A percentile compares a stretch with the other conserved stretches of the same genome.
These are phyloP conservation scores for Huntiella decipiens DNA, from an alignment of 2,329 filamentous ascomycete genomes.

Conservation along the genomic window DNA sequence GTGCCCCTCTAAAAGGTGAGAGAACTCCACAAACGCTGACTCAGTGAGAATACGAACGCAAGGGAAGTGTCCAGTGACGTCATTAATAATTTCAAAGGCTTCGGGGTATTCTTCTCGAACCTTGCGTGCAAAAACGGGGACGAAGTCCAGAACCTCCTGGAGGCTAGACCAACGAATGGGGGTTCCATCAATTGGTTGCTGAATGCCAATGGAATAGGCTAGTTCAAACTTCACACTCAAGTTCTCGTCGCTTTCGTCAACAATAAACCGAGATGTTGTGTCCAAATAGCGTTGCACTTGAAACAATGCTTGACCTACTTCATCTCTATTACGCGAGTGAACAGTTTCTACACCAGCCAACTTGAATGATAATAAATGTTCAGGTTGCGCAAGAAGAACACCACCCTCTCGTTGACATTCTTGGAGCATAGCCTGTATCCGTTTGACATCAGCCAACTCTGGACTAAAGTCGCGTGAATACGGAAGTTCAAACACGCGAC, in stretches of 20 bases:
- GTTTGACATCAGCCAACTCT: conserved; percentile 19
- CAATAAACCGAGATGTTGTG: conserved; percentile 29
- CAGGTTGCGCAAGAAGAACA: conserved; percentile 41
- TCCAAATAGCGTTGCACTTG: conserved; percentile 26
- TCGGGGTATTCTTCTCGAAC: conserved; percentile 18
- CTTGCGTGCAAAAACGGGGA: conserved; percentile 18
- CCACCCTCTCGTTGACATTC: conserved; percentile 31
- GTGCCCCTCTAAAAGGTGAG: conserved; percentile 17
- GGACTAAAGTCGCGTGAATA: conserved; percentile 31
- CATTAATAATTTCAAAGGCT: conserved; percentile 24
- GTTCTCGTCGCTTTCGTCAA: conserved; percentile 49
- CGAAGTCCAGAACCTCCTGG: conserved; percentile 30
- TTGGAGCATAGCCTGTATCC: conserved; percentile 16
- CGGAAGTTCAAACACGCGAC: conserved; percentile 36
- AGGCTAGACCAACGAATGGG: conserved; percentile 37
- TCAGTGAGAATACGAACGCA: conserved; percentile 27
- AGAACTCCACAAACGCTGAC: conserved; percentile 12
- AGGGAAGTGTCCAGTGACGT: conserved; percentile 23
- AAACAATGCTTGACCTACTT: conserved; percentile 19
- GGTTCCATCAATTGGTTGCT: conserved; percentile 29
- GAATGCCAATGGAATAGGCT: conserved; percentile 40
- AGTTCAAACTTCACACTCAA: conserved; percentile 42
- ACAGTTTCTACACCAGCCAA: conserved; percentile 36
- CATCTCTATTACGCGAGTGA: background rate
- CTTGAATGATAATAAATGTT: conserved; percentile 44